Conservation (phyloP, 805 yeast species). For the Brettanomyces custersianus region DNA sequence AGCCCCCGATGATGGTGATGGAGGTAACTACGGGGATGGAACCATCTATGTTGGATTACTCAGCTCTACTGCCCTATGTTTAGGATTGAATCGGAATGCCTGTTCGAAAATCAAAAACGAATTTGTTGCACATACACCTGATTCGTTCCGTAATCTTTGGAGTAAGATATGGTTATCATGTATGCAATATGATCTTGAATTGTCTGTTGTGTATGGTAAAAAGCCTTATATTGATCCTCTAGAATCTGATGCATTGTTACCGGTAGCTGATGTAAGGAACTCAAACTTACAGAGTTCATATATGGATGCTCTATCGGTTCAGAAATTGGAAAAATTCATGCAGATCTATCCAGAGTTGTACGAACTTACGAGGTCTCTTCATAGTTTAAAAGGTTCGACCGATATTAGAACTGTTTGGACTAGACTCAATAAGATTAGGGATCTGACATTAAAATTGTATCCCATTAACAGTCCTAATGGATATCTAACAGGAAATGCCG, state of each 20-base stretch:
- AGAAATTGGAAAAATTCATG: slow-evolving; percentile 12
- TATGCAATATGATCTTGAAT: slow-evolving; percentile 16
- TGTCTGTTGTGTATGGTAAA: slow-evolving; percentile 16
- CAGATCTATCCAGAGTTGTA: slow-evolving; percentile 11
- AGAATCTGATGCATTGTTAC: slow-evolving; percentile 11
- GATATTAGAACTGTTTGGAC: slow-evolving; percentile 15
- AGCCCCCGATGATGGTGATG: slow-evolving; percentile 45
- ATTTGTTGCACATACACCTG: slow-evolving; percentile 2
- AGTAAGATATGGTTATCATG: slow-evolving; percentile 22
- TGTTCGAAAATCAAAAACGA: slow-evolving; percentile 1
- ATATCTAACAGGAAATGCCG: slow-evolving; percentile 3
- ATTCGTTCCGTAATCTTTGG: slow-evolving; percentile 19
- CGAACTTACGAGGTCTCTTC: slow-evolving; percentile 15
- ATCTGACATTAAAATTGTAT: slow-evolving; percentile 1
- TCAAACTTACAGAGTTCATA: slow-evolving; percentile 11
- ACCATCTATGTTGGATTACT: slow-evolving; percentile 28
- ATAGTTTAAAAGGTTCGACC: slow-evolving; percentile 13
- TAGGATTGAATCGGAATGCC: slow-evolving; percentile 37
- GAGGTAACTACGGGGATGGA: slow-evolving; percentile 33
- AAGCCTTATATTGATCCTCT: slow-evolving; percentile 11
- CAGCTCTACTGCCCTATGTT: slow-evolving; percentile 30
- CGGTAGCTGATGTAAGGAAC: slow-evolving; percentile 8
- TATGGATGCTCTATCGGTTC: slow-evolving; percentile 13
- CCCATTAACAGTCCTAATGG: neutral
- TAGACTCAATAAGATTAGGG: slow-evolving; percentile 4